These are phyloP conservation scores for Cystofilobasidium ferigula DNA, from an alignment of 768 basidiomycete species.

Conservation along the genomic window DNA sequence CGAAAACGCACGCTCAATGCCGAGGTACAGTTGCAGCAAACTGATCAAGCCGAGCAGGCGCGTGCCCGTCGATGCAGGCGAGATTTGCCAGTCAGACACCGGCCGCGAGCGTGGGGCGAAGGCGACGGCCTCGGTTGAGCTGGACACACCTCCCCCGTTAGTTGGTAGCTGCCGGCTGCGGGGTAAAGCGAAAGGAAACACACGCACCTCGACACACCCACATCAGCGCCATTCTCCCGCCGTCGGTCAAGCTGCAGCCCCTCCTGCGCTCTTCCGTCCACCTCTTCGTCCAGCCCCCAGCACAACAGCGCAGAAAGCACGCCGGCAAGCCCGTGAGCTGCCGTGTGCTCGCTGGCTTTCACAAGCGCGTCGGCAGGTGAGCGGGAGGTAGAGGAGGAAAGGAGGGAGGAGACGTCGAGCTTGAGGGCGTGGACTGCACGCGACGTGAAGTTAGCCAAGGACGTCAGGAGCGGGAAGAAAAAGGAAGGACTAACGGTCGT, in stretches of 20 bases:
- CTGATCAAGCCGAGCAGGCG: slow-evolving; percentile 57
- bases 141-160: slow-evolving; percentile 40
- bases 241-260: slow-evolving; percentile 40
- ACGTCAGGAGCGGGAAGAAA: background rate
- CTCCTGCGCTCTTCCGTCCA: slow-evolving; percentile 56
- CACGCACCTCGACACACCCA: slow-evolving; percentile 3
- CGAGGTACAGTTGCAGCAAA: slow-evolving; percentile 58
- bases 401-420: slow-evolving; percentile 14
- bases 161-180: background rate
- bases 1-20: slow-evolving; percentile 52
- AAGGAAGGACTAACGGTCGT: too few relatives aligned
- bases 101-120: background rate
- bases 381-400: background rate
- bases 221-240: background rate
- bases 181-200: background rate
- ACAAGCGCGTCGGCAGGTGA: background rate
- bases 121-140: slow-evolving; percentile 24
- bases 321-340: slow-evolving; percentile 49
- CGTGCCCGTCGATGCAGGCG: slow-evolving; percentile 56
- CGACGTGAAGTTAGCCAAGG: background rate
- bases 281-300: slow-evolving; percentile 55
- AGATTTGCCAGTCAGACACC: slow-evolving; percentile 58
- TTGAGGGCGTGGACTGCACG: slow-evolving; percentile 1
- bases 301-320: slow-evolving; percentile 58
- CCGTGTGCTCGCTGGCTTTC: slow-evolving; percentile 28